Evolutionary conservation across 2,329 filamentous ascomycete genomes (phyloP).

Genomic region (Coniochaeta sp.): DNA sequence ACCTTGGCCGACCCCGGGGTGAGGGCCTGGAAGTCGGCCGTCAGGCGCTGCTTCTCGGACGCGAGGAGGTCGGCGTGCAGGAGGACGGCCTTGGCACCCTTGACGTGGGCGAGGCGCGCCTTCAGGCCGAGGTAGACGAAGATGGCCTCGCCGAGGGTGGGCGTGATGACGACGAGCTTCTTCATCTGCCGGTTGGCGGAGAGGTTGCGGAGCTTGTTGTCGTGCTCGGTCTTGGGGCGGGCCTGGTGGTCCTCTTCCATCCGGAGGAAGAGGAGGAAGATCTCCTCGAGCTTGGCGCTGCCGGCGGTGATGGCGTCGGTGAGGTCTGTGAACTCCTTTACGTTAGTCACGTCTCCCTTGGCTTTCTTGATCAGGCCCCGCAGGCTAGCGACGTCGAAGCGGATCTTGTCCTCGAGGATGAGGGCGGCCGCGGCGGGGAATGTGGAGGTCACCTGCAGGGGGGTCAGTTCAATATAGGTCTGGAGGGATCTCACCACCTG

Average conservation of each 20-base stretch:
- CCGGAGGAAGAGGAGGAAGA: slow-evolving; percentile 8
- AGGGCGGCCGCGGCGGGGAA: slow-evolving; percentile 26
- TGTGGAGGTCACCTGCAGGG: slow-evolving; percentile 13
- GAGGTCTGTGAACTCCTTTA: slow-evolving; percentile 10
- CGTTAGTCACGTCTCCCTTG: slow-evolving; percentile 2
- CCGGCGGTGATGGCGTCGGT: slow-evolving; percentile 8
- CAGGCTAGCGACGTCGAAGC: slow-evolving; percentile 65
- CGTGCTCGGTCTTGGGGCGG: slow-evolving; percentile 4
- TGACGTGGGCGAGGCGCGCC: slow-evolving; percentile 4
- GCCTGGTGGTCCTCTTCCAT: slow-evolving; percentile 9
- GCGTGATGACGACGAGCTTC: slow-evolving; percentile 15
- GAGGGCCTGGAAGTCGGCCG: slow-evolving; percentile 15
- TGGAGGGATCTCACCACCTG: slow-evolving; percentile 11
- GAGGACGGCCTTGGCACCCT: slow-evolving; percentile 4
- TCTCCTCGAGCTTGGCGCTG: slow-evolving; percentile 10
- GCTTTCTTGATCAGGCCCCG: slow-evolving; percentile 8
- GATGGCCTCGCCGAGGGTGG: slow-evolving; percentile 13
- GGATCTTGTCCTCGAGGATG: slow-evolving; percentile 58
- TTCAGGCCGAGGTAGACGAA: slow-evolving; percentile 14
- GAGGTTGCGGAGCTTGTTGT: background rate
- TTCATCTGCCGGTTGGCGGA: slow-evolving; percentile 6
- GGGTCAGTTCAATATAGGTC: slow-evolving; percentile 12
- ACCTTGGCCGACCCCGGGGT: slow-evolving; percentile 12
- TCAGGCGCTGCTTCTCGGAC: slow-evolving; percentile 9
- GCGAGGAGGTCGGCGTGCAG: slow-evolving; percentile 11